Evolutionary conservation across 192 early-diverging fungal species (phyloP).

Genomic region (Entrophospora sp.): DNA sequence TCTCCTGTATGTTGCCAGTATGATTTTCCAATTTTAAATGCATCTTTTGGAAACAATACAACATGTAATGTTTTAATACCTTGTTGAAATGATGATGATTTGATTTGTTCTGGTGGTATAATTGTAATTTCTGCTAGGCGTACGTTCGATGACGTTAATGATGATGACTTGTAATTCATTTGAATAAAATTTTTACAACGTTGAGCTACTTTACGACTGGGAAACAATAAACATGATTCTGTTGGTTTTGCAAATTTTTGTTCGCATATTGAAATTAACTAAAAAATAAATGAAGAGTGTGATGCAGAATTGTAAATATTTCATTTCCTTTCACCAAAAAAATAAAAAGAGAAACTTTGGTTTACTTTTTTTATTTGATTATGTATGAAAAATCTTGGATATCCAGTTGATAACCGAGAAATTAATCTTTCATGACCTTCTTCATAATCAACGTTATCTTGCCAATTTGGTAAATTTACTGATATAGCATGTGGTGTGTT

Average conservation of each 20-base stretch:
- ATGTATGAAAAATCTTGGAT: conserved; percentile 91
- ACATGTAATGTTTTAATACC: conserved; percentile 42
- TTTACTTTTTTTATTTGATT: conserved; percentile 58
- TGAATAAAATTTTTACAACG: conserved; percentile 59
- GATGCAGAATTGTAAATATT: neutral
- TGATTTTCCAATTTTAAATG: conserved; percentile 71
- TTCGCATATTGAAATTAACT: conserved; percentile 39
- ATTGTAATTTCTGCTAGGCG: conserved; percentile 63
- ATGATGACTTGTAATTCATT: conserved; percentile 31
- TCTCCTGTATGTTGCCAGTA: conserved; percentile 97
- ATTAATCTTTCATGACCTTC: conserved; percentile 69
- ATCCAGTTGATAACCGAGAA: conserved; percentile 68
- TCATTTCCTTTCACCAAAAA: neutral
- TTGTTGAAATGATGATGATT: conserved; percentile 27
- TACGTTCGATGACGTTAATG: conserved; percentile 21
- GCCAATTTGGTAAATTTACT: conserved; percentile 84
- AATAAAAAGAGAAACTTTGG: neutral
- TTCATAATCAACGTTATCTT: conserved; percentile 88
- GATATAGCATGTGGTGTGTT: conserved; percentile 77
- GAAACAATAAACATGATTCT: conserved; percentile 70
- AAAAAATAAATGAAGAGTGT: neutral
- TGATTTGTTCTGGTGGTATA: conserved; percentile 38
- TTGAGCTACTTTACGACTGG: conserved; percentile 54
- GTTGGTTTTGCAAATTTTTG: conserved; percentile 53
- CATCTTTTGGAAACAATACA: conserved; percentile 66